Evolutionary conservation across 2,329 filamentous ascomycete genomes (phyloP).

Genomic region (Hirsutella rhossiliensis): DNA sequence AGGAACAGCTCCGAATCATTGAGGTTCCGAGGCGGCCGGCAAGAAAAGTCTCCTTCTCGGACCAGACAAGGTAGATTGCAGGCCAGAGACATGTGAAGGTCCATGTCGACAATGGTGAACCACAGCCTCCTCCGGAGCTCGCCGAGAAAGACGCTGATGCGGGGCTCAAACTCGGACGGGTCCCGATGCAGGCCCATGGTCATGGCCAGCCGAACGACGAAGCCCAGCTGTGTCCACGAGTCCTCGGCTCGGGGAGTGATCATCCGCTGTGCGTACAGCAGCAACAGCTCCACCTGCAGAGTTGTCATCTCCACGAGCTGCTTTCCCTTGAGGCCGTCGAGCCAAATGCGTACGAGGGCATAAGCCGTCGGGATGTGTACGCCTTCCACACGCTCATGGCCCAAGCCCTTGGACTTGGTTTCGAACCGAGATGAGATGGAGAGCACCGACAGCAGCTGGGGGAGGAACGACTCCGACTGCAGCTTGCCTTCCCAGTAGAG

Average conservation of each 20-base stretch:
- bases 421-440: conserved; percentile 42
- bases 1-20: conserved; percentile 37
- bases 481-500: conserved; percentile 37
- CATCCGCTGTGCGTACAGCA: conserved; percentile 39
- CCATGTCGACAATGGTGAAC: conserved; percentile 45
- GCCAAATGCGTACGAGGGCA: conserved; percentile 40
- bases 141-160: conserved; percentile 37
- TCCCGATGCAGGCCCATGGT: conserved; percentile 47
- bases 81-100: conserved; percentile 40
- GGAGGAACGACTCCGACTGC: conserved; percentile 37
- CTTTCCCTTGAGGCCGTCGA: conserved; percentile 38
- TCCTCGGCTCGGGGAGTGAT: conserved; percentile 38
- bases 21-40: conserved; percentile 38
- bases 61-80: conserved; percentile 39
- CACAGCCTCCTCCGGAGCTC: conserved; percentile 42
- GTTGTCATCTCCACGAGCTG: conserved; percentile 39
- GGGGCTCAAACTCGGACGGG: conserved; percentile 37
- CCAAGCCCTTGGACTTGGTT: conserved; percentile 36
- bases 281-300: conserved; percentile 41
- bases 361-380: conserved; percentile 46
- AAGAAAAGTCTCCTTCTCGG: conserved; percentile 41
- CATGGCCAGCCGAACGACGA: conserved; percentile 45
- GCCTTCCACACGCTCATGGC: conserved; percentile 38
- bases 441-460: conserved; percentile 38
- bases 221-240: conserved; percentile 42